phyloP scores from a whole-genome alignment of 2,329 filamentous ascomycete genomes.

The Aspergillus chevalieri region DNA sequence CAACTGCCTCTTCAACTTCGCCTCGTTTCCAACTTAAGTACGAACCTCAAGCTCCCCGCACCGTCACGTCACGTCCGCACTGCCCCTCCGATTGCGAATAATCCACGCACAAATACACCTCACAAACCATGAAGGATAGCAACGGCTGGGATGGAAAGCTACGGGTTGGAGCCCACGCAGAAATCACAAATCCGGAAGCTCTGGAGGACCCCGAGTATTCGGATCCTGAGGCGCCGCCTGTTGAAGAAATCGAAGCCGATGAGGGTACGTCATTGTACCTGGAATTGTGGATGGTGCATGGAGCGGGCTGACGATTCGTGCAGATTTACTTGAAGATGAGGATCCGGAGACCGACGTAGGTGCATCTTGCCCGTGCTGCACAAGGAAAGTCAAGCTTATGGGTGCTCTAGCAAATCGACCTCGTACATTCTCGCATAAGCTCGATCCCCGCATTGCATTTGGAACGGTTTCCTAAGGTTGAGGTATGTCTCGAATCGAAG shows the following conservation, averaged over 20 bases:
- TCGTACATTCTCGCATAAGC: conserved; percentile 77
- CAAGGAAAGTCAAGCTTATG: conserved; percentile 10
- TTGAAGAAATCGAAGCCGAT: conserved; percentile 72
- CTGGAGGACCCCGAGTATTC: conserved; percentile 81
- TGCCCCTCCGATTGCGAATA: conserved; percentile 1
- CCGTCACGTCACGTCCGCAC: conserved; percentile 1
- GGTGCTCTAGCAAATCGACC: conserved; percentile 65
- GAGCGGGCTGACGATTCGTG: conserved; percentile 6
- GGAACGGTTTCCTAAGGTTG: conserved; percentile 71
- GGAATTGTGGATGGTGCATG: background rate
- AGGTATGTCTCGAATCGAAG: conserved; percentile 35
- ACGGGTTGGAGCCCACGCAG: conserved; percentile 59
- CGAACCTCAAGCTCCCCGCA: background rate
- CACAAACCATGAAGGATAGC: conserved; percentile 32
- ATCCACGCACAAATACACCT: background rate
- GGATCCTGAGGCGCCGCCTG: conserved; percentile 60
- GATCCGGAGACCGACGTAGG: conserved; percentile 48
- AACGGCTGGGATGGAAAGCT: conserved; percentile 45
- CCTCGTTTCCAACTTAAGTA: no score
- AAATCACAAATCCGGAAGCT: conserved; percentile 71
- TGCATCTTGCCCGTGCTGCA: background rate
- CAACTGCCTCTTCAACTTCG: no score
- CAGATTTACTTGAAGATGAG: conserved; percentile 56
- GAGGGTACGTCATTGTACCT: conserved; percentile 54
- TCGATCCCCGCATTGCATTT: conserved; percentile 74